phyloP scores from a whole-genome alignment of 2,329 filamentous ascomycete genomes.

The Didymella lethalis region DNA sequence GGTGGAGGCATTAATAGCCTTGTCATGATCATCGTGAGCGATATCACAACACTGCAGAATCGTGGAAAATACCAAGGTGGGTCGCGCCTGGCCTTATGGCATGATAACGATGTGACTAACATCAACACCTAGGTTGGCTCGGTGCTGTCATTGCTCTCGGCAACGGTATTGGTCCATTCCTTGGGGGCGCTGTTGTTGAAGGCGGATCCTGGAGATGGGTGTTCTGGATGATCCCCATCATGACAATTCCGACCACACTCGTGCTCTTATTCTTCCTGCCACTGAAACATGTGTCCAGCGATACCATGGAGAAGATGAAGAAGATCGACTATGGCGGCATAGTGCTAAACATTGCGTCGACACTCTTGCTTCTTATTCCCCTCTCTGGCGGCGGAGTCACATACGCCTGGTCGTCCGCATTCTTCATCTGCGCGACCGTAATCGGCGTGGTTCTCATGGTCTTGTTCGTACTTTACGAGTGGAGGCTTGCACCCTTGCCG shows the following conservation, averaged over 20 bases:
- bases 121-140: conserved; percentile 30
- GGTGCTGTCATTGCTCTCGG: conserved; percentile 36
- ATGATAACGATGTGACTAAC: conserved; percentile 1
- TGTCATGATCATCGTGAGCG: conserved; percentile 59
- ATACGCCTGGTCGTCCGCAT: conserved; percentile 63
- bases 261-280: conserved; percentile 29
- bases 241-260: conserved; percentile 21
- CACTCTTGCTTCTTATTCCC: conserved; percentile 70
- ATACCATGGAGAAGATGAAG: conserved; percentile 58
- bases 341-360: conserved; percentile 62
- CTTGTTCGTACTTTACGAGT: conserved; percentile 63
- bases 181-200: conserved; percentile 45
- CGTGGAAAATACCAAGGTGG: conserved; percentile 51
- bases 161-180: conserved; percentile 38
- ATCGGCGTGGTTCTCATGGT: conserved; percentile 58
- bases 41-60: conserved; percentile 58
- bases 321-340: conserved; percentile 69
- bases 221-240: conserved; percentile 48
- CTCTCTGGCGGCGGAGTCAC: conserved; percentile 68
- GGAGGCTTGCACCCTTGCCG: conserved; percentile 63
- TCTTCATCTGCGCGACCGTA: conserved; percentile 66
- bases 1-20: conserved; percentile 57
- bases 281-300: conserved; percentile 56
- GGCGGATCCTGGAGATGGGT: conserved; percentile 55
- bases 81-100: neutral